Base-by-base conservation (phyloP, 495 filamentous ascomycete species). In the Sordaria brevicollis region DNA sequence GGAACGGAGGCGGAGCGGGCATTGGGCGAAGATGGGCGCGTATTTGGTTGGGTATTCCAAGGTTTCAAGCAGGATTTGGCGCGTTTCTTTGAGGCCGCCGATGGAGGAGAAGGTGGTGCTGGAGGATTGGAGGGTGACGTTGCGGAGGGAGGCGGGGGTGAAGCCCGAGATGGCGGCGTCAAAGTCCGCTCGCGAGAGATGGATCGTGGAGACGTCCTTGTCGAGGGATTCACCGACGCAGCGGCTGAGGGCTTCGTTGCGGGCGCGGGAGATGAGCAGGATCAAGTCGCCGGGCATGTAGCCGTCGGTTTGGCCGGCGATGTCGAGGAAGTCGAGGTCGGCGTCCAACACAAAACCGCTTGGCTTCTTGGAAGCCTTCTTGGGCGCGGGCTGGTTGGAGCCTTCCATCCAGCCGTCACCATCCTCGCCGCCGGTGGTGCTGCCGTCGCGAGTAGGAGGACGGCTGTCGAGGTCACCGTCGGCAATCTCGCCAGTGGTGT, bases 41-140 rank as follows among this genome's bases (percentile, higher is more conserved):
- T 99, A 99, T 70, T 93, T 97, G 13, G 95, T 99, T 0, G 95
- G 95, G 76, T 97, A 99, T 80, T 97, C 92, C 4, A 99, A 84
- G 0, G 95, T 99, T 81, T 99, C 96, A 10, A 99, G 83, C 29
- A 99, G 86, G 67, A 89, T 93, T 70, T 92, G 87, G 5, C 95
- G 90, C 2, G 95, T 97, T 71, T 91, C 87, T 19, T 88, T 87
- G 11, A 99, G 83, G 13, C 95, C 95, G 65, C 95, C 95, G 70
- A 99, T 97, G 3, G 93, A 92, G 67, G 88, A 87, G 76, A 97
- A 99, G 10, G 90, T 93, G 0, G 91, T 95, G 1, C 90, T 93
- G 5, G 92, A 94, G 17, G 90, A 90, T 69, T 97, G 96, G 1
- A 99, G 85, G 0, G 94, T 93, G 9, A 99, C 94, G 72, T 96